Evolutionary conservation across 1,139 yeast species (phyloP), one percentile per base, ranked within the genome.

Genomic region (Meyerozyma athensensis): DNA sequence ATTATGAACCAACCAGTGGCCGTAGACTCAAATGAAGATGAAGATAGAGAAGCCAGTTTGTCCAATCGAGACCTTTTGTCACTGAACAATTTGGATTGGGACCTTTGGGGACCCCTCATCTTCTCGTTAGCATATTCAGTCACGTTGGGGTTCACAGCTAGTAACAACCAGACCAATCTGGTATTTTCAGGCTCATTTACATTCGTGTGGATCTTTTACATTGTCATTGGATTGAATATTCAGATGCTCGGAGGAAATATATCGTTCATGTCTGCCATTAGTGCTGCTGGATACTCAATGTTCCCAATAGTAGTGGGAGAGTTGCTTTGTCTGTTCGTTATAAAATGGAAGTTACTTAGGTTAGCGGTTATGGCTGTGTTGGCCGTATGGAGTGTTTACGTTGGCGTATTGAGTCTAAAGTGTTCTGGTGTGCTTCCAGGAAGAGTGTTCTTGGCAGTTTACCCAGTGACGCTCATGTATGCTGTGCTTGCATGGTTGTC

Each of bases 31-130:
- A 61, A 56, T 32, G 62, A 57, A 20, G 65, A 59, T 28, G 61
- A 56, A 30, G 50, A 52, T 13, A 61, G 56, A 12, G 53, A 48
- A 8, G 43, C 46, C 2, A 44, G 50, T 7, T 40, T 48, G 21
- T 37, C 52, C 13, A 39, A 61, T 21, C 40, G 47, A 17, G 58
- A 50, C 5, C 36, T 48, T 19, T 52, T 51, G 14, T 52, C 45
- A 32, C 48, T 52, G 33, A 63, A 63, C 43, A 70, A 63, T 43
- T 63, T 76, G 36, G 92, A 84, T 38, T 86, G 95, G 95, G 95
- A 86, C 58, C 62, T 86, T 36, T 86, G 95, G 95, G 96, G 96
- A 0, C 96, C 96, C 2, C 64, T 86, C 42, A 72, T 86, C 20
- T 84, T 86, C 52, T 79, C 86, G 13, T 65, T 86, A 36, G 58